A percentile compares a stretch with the other conserved stretches of the same genome.
Evolutionary conservation across 805 yeast genomes (phyloP).

Genomic region (Wickerhamiella slavikovae): DNA sequence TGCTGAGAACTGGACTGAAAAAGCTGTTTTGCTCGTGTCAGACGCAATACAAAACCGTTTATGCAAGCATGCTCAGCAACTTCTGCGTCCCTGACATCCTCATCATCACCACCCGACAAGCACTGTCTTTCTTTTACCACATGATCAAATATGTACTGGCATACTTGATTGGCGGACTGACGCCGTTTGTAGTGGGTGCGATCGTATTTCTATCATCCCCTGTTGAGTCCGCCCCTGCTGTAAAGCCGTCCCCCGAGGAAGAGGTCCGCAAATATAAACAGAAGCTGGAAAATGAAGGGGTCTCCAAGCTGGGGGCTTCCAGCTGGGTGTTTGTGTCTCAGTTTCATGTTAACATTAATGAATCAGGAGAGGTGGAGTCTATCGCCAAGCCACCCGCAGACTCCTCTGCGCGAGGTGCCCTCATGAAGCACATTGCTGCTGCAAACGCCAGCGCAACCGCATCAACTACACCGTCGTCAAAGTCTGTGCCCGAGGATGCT

Average conservation of each 20-base stretch:
- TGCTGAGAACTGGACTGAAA: too few species aligned
- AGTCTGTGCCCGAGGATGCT: slow-evolving; percentile 1
- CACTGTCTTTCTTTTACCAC: not conserved
- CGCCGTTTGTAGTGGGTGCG: slow-evolving; percentile 34
- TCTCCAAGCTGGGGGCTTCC: slow-evolving; percentile 5
- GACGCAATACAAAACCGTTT: too few species aligned
- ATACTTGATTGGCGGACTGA: slow-evolving; percentile 62
- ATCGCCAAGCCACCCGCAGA: slow-evolving; percentile 17
- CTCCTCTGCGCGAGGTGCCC: slow-evolving; percentile 38
- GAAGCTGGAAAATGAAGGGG: slow-evolving; percentile 6
- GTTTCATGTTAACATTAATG: slow-evolving; percentile 13
- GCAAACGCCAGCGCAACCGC: too few species aligned
- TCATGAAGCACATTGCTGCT: slow-evolving; percentile 39
- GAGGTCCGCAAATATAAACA: slow-evolving; percentile 1
- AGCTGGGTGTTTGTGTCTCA: slow-evolving; percentile 8
- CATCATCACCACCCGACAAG: not conserved
- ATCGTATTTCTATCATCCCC: slow-evolving; percentile 23
- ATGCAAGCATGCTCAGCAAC: too few species aligned
- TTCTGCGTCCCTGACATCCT: not conserved
- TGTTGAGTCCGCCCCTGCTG: slow-evolving; percentile 18
- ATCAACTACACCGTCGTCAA: slow-evolving; percentile 16
- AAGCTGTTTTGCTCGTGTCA: too few species aligned
- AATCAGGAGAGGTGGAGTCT: slow-evolving; percentile 45
- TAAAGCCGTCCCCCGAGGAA: slow-evolving; percentile 16
- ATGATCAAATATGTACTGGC: slow-evolving; percentile 19